Base-by-base conservation (phyloP, 306 rosid genomes). In the Acacia confusa region DNA sequence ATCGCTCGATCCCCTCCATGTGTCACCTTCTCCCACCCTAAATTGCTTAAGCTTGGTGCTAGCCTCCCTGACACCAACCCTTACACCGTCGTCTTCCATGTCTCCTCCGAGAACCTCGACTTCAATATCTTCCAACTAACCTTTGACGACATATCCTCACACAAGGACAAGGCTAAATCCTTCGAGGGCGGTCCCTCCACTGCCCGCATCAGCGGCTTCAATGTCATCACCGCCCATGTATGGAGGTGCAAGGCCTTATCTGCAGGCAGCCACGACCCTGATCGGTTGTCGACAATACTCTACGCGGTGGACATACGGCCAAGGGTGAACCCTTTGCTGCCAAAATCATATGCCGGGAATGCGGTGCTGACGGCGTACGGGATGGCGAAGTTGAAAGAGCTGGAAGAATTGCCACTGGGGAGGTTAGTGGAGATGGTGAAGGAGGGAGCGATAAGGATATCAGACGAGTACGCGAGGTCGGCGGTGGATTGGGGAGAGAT, bases 241-340 rank as follows among this genome's bases (percentile, higher is more conserved):
- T 94, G 98, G 97, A 77, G 90, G 80, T 93, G 94, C 86, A 91
- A 89, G 83, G 92, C 92, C 0, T 64, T 93, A 30, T 88, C 94
- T 12, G 83, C 71, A 1, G 55, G 83, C 0, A n/a, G 32, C 2
- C 44, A 79, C 1, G 82, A 89, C 74, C 79, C 64, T 2, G 64
- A 84, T 2, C 72, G 88, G 22, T 50, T 76, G 19, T 92, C 95
- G 0, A 91, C 83, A 2, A 50, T 92, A 36, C 86, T 91, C 4
- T 92, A 86, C 4, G 94, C 92, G 0, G 95, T 92, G 75, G 91
- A 92, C 27, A 78, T 92, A 53, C 83, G 95, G 47, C 7, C 79
- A 1, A 80, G 84, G 67, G 19, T 91, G 74, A 79, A 82, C 12
- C 96, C 94, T 17, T 88, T 92, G 0, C 13, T 91, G 20, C 85